Evolutionary conservation across 768 basidiomycete genomes (phyloP), one percentile per base, ranked within the genome.

Genomic region (Coprinopsis marcescibilis): DNA sequence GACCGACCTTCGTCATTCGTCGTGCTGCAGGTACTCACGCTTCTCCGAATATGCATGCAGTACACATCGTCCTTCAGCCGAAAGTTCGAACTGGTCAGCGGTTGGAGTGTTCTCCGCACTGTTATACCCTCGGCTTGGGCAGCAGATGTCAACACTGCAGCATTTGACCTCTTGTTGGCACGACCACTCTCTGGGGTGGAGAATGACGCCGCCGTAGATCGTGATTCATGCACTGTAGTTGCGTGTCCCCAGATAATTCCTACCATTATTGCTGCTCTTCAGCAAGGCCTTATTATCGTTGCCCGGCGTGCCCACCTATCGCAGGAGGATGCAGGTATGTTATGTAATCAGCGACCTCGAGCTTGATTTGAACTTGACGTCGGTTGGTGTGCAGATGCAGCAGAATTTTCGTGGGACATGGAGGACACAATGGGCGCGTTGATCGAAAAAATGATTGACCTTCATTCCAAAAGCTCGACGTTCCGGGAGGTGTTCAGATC

Each of bases 71-170:
- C 81, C 2, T 96, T 93, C 66, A 75, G 68, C 37, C 72, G 84
- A 46, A 91, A 88, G 55, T 91, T 95, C 54, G 92, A 94, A 60
- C 67, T 86, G 1, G 81, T 88, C 29, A 83, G 83, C 43, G 93
- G 93, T 7, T 95, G 91, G 85, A 80, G 72, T 37, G 71, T 85
- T 2, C 60, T 95, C 27, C 84, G 81, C 59, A 72, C 72, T 3
- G 75, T 84, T 21, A 57, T 94, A 15, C 86, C 90, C 0, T 55
- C 61, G 17, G 68, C 72, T 36, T 95, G 93, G 93, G 74, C 84
- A 52, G 60, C 65, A 6, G 69, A 62, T 14, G 80, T 93, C 12
- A 83, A 89, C 49, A 70, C 69, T 20, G 77, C 78, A 17, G 78
- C 83, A 10, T 81, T 91, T 51, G 79, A 84, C 49, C 61, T 92